Evolutionary conservation across 306 rosid genomes (phyloP).

Genomic region (Arachis stenosperma): DNA sequence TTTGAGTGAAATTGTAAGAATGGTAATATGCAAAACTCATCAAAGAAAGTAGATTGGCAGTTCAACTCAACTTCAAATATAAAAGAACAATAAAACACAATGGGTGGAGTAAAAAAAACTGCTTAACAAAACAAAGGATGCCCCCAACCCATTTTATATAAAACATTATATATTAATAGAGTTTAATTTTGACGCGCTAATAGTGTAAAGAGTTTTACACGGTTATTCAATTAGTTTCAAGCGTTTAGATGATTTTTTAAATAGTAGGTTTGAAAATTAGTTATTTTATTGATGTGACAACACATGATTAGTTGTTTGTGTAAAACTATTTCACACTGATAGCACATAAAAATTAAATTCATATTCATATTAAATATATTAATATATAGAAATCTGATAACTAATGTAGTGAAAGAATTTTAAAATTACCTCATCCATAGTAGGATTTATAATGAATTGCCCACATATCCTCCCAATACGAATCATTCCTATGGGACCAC

Average conservation of each 20-base stretch:
- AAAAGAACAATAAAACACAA: constrained; percentile 2
- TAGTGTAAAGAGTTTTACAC: too few species aligned
- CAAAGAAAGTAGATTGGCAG: background rate
- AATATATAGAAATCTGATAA: background rate
- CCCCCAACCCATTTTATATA: background rate
- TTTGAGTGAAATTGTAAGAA: constrained; percentile 19
- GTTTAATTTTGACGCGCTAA: too few species aligned
- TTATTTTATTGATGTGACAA: too few species aligned
- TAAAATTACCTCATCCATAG: constrained; percentile 81
- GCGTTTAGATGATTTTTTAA: too few species aligned
- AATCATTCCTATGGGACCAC: constrained; percentile 92
- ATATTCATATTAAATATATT: background rate
- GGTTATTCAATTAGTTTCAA: too few species aligned
- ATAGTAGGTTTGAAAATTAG: too few species aligned
- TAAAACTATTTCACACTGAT: too few species aligned
- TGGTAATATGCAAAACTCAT: background rate
- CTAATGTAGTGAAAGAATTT: constrained; percentile 8
- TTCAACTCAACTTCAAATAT: constrained; percentile 16
- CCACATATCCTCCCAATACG: constrained; percentile 87
- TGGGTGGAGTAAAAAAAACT: constrained; percentile 4
- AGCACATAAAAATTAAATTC: too few species aligned
- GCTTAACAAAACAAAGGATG: constrained; percentile 7
- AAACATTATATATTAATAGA: too few species aligned
- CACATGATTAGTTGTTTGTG: too few species aligned
- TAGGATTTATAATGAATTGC: constrained; percentile 82